Percentiles rank a stretch among this genome's conserved stretches.
These are phyloP conservation scores for Gastrodia elata DNA, from an alignment of 106 monocot genomes.

Conservation along the genomic window DNA sequence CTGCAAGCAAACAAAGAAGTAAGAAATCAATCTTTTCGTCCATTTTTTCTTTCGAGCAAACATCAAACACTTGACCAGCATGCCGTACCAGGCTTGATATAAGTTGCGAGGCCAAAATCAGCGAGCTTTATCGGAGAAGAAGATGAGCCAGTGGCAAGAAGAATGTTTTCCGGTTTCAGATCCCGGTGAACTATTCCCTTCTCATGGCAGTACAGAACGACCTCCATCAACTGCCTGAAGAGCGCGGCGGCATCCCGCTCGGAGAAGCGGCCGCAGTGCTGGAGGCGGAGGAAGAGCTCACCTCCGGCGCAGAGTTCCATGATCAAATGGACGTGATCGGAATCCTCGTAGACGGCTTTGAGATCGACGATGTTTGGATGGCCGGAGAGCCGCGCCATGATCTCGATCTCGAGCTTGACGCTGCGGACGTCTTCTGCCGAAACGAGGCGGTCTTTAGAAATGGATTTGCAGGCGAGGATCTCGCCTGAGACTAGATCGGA, in stretches of 20 bases:
- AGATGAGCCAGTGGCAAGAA: slow-evolving; percentile 47
- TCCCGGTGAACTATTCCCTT: slow-evolving; percentile 86
- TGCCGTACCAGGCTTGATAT: slow-evolving; percentile 61
- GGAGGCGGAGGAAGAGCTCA: slow-evolving; percentile 76
- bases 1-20: too few species aligned
- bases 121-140: slow-evolving; percentile 83
- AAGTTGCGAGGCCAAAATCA: slow-evolving; percentile 88
- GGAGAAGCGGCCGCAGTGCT: slow-evolving; percentile 52
- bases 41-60: neutral
- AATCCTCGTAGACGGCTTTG: slow-evolving; percentile 84
- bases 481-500: slow-evolving; percentile 49
- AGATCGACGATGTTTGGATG: slow-evolving; percentile 84
- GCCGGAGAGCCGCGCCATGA: slow-evolving; percentile 77
- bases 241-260: slow-evolving; percentile 51
- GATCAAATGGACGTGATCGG: slow-evolving; percentile 58
- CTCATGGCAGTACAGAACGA: slow-evolving; percentile 72
- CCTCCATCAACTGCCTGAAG: slow-evolving; percentile 71
- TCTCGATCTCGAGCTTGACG: slow-evolving; percentile 86
- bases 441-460: slow-evolving; percentile 69
- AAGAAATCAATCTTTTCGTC: slow-evolving; percentile 4
- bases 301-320: slow-evolving; percentile 95
- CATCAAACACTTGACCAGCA: neutral
- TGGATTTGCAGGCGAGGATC: slow-evolving; percentile 76
- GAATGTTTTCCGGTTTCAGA: slow-evolving; percentile 90
- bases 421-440: slow-evolving; percentile 55